phyloP scores from a whole-genome alignment of 352 stramenopile genomes.

The Pilasporangium apinafurcum region DNA sequence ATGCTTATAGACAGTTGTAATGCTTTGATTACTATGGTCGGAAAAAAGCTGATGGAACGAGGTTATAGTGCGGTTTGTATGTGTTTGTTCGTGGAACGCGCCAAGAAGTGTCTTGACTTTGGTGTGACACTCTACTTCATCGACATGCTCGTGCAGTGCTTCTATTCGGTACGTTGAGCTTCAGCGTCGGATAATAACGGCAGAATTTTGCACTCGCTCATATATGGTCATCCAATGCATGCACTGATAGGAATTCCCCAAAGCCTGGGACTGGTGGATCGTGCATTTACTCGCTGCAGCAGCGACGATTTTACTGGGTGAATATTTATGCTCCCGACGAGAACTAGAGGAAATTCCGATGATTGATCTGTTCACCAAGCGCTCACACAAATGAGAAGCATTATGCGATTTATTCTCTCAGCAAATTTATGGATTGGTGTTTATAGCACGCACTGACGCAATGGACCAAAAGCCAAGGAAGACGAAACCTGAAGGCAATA shows the following conservation, averaged over 20 bases:
- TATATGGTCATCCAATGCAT: not conserved
- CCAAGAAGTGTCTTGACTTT: slow-evolving; percentile 91
- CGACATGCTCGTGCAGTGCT: slow-evolving; percentile 70
- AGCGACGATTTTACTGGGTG: slow-evolving; percentile 77
- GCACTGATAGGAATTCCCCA: slow-evolving; percentile 63
- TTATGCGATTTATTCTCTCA: slow-evolving; percentile 2
- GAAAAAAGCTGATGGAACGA: not conserved
- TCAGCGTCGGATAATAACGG: too few species aligned
- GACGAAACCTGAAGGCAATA: too few species aligned
- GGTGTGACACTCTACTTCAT: slow-evolving; percentile 87
- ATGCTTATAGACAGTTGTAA: not conserved
- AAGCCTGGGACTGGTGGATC: slow-evolving; percentile 86
- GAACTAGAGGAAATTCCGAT: slow-evolving; percentile 88
- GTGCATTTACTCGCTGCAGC: slow-evolving; percentile 59
- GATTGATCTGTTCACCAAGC: slow-evolving; percentile 79
- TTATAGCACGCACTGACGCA: slow-evolving; percentile 1
- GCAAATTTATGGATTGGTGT: not conserved
- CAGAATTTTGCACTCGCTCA: not conserved
- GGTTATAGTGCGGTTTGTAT: slow-evolving; percentile 56
- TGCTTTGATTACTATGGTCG: not conserved
- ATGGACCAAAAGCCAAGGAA: too few species aligned
- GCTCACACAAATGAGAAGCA: slow-evolving; percentile 33
- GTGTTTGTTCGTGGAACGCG: slow-evolving; percentile 78
- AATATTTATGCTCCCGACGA: slow-evolving; percentile 83
- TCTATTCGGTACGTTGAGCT: slow-evolving; percentile 60